Base-by-base conservation (phyloP, 129 eudicot species). In the Artemisia argyi region DNA sequence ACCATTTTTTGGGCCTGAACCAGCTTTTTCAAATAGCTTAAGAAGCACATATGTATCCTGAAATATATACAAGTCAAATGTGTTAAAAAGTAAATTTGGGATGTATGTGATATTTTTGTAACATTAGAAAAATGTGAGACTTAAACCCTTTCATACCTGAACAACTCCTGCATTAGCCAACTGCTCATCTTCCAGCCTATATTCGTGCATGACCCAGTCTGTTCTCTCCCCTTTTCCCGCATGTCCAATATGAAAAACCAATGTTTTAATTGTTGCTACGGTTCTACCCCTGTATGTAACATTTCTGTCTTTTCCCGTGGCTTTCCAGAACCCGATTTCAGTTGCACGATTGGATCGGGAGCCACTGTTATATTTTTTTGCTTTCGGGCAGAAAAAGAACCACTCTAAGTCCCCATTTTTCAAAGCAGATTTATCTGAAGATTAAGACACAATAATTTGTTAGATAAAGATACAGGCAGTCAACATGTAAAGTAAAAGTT, bases 171-270 rank as follows among this genome's bases (percentile, higher is more conserved):
- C 77, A 58, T 82, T 77, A 73, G 73, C 83, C 75, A 83, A 59
- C 32, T 82, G 66, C 1, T 74, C 67, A 71, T 88, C 97, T 56
- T 73, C 69, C 16, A 91, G 74, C 56, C 56, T 79, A 48, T 86
- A 91, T 67, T 91, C 97, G 17, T 91, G 83, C 65, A 91, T 86
- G 4, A 91, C 96, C 97, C 97, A 91, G 71, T 91, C 80, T 1
- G 97, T 91, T 77, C 97, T 77, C 74, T 84, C 19, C 5, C 97
- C 97, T 0, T 72, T 47, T 53, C 89, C 90, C 18, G 92, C 83
- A 79, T 79, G 84, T 52, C 89, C 90, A 9, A 17, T 3, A 75
- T 91, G 92, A 71, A 91, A 91, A 66, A 91, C 80, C 70, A 91
- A 69, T 13, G 97, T 91, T 73, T 81, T 91, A 4, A 82, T 83